These are phyloP conservation scores for Phytopythium oedochilum DNA, from an alignment of 352 stramenopile genomes.

Conservation along the genomic window DNA sequence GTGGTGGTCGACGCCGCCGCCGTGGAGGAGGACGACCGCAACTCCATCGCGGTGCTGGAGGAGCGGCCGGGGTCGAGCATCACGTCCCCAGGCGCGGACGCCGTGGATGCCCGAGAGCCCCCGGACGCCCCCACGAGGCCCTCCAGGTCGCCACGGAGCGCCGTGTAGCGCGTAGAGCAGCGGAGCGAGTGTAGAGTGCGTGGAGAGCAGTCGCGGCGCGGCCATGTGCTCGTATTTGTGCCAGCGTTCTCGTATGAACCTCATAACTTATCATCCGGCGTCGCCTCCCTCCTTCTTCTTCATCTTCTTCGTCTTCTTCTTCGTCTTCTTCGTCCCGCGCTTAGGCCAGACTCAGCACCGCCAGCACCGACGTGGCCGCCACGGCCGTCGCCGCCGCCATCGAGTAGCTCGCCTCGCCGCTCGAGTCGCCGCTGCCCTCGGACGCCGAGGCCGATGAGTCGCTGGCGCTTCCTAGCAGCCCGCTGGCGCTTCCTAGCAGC, in stretches of 20 bases:
- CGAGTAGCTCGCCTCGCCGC: background rate
- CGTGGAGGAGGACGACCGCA: slow-evolving; percentile 1
- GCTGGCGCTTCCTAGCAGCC: no score
- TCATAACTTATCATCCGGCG: slow-evolving; percentile 1
- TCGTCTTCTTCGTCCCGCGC: background rate
- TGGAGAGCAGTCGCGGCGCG: slow-evolving; percentile 1
- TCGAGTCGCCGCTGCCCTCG: background rate
- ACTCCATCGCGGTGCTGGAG: slow-evolving; percentile 6
- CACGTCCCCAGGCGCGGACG: background rate
- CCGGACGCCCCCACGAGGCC: no score
- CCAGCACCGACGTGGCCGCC: background rate
- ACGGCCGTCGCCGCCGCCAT: background rate
- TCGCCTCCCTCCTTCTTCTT: no score
- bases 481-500: no score
- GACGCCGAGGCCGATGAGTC: no score
- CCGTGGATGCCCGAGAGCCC: no score
- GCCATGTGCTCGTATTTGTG: background rate
- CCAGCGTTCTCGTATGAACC: background rate
- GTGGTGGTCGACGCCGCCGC: background rate
- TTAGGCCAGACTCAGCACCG: background rate
- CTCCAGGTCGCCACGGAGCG: background rate
- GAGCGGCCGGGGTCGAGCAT: background rate
- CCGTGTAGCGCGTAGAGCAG: background rate
- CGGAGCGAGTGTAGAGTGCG: no score
- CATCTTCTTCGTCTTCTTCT: no score